phyloP scores from a whole-genome alignment of 2,329 filamentous ascomycete genomes.

The Paracoccidioides brasiliensis region DNA sequence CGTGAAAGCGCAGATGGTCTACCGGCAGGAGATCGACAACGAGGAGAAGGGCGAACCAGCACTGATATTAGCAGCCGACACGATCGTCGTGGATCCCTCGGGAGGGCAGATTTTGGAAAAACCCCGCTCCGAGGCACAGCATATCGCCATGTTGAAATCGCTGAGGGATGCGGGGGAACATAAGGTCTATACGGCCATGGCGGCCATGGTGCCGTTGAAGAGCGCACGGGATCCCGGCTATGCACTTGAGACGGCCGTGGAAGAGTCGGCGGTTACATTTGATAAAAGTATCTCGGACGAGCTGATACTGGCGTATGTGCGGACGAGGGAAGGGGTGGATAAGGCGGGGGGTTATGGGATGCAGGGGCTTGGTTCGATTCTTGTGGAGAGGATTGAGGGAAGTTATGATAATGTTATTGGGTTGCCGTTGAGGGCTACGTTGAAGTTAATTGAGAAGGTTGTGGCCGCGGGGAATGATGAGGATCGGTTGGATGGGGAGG shows the following conservation, averaged over 20 bases:
- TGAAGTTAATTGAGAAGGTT: conserved; percentile 81
- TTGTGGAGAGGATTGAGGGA: conserved; percentile 82
- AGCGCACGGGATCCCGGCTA: conserved; percentile 79
- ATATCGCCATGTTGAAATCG: conserved; percentile 69
- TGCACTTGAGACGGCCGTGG: conserved; percentile 63
- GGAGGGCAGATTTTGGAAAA: conserved; percentile 79
- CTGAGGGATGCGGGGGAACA: conserved; percentile 66
- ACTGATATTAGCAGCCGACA: conserved; percentile 82
- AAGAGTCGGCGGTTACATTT: conserved; percentile 88
- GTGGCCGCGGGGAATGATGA: conserved; percentile 60
- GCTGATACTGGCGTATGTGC: conserved; percentile 54
- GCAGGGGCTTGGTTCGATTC: conserved; percentile 72
- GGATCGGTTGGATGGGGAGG: conserved; percentile 36
- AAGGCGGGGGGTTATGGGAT: conserved; percentile 95
- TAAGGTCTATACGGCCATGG: conserved; percentile 75
- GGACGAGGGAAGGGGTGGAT: conserved; percentile 79
- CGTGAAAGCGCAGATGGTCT: conserved; percentile 69
- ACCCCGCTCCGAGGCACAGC: conserved; percentile 66
- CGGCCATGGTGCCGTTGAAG: conserved; percentile 66
- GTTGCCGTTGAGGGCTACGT: conserved; percentile 62
- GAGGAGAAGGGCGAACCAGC: conserved; percentile 54
- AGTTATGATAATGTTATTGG: conserved; percentile 91
- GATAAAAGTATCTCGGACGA: conserved; percentile 64
- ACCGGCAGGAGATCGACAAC: conserved; percentile 45
- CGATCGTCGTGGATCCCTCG: conserved; percentile 62